Base-by-base conservation (phyloP, 2,329 filamentous ascomycete genomes). In the Colletotrichum brevisporum region DNA sequence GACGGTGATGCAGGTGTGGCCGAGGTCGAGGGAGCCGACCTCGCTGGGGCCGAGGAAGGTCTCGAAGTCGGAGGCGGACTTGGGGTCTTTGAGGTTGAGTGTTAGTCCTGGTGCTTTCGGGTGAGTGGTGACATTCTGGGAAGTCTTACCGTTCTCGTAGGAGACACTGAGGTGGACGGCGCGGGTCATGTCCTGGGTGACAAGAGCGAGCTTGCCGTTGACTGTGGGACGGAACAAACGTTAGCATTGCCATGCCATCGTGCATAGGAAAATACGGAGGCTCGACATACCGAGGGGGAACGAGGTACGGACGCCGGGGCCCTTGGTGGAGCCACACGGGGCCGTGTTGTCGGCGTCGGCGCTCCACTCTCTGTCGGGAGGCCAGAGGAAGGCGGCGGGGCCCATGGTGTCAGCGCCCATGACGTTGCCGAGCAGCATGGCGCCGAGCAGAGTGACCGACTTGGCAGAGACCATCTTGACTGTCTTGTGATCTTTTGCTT, bases 301-400 rank as follows among this genome's bases (percentile, higher is more conserved):
- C 4, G 83, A 75, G 0, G 87, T 90, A 63, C 89, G 80, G 70
- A 87, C 87, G 0, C 77, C 78, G 3, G 83, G 79, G 1, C 80
- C 78, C 16, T 81, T 79, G 12, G 79, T 77, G 12, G 86, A 88
- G 60, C 89, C 88, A 73, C 89, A 91, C 0, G 89, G 89, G 6
- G 83, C 81, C 5, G 76, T 85, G 73, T 90, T 90, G 74, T 90
- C 88, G 45, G 83, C 77, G 13, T 81, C 80, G 36, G 83, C 85
- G 57, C 81, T 81, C 88, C 88, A 91, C 48, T 80, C 78, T 59
- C 88, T 82, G 76, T 90, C 88, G 15, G 81, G 75, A 4, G 88
- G 89, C 59, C 88, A 91, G 77, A 90, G 80, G 75, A 91, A 89
- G 10, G 85, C 86, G 21, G 87, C 87, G 8, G 88, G 87, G 12